Conservation (phyloP, 2,329 filamentous ascomycete species). For the Talaromyces rugulosus region DNA sequence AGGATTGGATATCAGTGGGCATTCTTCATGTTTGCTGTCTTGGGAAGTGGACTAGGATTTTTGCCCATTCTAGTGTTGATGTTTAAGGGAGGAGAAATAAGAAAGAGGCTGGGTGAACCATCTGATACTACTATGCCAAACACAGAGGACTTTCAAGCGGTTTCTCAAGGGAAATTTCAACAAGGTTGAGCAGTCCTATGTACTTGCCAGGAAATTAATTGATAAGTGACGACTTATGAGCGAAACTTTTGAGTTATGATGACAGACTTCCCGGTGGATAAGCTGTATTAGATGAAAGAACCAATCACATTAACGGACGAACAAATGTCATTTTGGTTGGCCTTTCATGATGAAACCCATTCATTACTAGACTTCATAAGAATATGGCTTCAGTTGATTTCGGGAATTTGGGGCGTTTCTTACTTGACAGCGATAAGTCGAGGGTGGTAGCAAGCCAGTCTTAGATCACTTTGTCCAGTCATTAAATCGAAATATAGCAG, state of each 20-base stretch:
- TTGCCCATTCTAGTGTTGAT: slow-evolving; percentile 1
- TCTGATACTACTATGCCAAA: not conserved
- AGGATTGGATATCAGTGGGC: not conserved
- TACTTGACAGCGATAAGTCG: too few species aligned
- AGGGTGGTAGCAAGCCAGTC: too few species aligned
- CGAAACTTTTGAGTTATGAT: not conserved
- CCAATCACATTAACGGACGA: too few species aligned
- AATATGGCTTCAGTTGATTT: too few species aligned
- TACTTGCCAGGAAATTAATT: too few species aligned
- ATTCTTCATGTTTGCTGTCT: slow-evolving; percentile 4
- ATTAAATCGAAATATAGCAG: too few species aligned
- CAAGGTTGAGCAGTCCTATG: not conserved
- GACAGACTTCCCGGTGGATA: not conserved
- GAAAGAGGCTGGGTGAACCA: not conserved
- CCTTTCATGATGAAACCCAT: too few species aligned
- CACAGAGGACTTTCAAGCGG: not conserved
- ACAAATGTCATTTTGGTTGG: too few species aligned
- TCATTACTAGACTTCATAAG: too few species aligned
- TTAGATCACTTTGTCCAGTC: too few species aligned
- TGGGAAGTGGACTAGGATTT: slow-evolving; percentile 1
- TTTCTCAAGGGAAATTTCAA: not conserved
- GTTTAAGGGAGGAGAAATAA: not conserved
- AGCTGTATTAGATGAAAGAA: not conserved
- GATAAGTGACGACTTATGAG: too few species aligned
- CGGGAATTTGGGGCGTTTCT: too few species aligned